phyloP scores from a whole-genome alignment of 495 filamentous ascomycete species.

The Penicillium samsonianum region DNA sequence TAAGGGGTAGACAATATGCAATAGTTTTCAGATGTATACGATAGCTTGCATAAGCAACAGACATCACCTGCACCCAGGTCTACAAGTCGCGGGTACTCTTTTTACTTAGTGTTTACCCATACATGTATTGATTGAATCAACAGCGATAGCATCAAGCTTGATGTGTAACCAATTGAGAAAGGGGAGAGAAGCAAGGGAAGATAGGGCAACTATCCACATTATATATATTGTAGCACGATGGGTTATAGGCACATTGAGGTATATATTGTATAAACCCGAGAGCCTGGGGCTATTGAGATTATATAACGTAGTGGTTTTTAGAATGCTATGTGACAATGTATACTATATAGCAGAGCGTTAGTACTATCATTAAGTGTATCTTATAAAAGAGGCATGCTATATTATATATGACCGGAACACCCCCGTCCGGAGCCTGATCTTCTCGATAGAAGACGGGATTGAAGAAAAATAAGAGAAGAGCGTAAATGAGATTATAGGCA shows the following conservation, averaged over 20 bases:
- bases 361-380: no score
- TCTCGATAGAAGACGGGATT: no score
- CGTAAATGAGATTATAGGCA: no score
- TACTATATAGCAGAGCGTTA: no score
- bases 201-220: not conserved
- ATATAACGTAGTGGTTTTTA: no score
- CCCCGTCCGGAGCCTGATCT: no score
- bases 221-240: not conserved
- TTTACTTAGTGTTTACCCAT: not conserved
- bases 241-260: not conserved
- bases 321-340: no score
- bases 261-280: not conserved
- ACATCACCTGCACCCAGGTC: not conserved
- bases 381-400: no score
- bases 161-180: not conserved
- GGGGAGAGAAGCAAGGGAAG: not conserved
- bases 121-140: not conserved
- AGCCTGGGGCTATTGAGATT: not conserved
- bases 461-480: no score
- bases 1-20: not conserved
- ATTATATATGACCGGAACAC: no score
- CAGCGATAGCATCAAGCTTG: not conserved
- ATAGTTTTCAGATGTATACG: not conserved
- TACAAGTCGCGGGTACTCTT: not conserved
- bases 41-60: not conserved